These are phyloP conservation scores for Picea abies DNA, from an alignment of 83 land plant genomes.

Conservation along the genomic window DNA sequence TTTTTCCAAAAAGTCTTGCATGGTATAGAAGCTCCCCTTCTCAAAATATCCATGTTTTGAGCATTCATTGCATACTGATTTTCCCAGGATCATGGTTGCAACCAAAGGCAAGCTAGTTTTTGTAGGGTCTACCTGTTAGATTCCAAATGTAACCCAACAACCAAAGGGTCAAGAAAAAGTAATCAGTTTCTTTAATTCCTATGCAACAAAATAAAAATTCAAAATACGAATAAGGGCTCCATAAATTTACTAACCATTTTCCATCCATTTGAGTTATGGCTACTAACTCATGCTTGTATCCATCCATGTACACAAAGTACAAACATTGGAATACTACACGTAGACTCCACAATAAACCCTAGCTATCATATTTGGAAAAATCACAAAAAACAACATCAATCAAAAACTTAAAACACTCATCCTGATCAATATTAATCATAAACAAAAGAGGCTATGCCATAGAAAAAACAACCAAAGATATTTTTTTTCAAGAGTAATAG, in stretches of 20 bases:
- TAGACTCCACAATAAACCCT: neutral
- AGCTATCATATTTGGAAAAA: neutral
- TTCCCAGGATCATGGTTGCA: slow-evolving; percentile 29
- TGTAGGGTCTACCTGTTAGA: slow-evolving; percentile 23
- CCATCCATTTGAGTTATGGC: slow-evolving; percentile 40
- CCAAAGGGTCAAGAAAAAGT: neutral
- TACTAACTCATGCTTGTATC: slow-evolving; percentile 38
- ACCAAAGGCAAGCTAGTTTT: slow-evolving; percentile 40
- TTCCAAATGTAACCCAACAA: neutral
- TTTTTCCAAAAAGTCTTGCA: slow-evolving; percentile 35
- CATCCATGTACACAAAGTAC: slow-evolving; percentile 40
- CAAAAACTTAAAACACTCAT: no score
- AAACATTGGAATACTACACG: slow-evolving; percentile 31
- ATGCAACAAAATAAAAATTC: neutral
- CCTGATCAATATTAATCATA: no score
- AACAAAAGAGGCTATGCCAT: no score
- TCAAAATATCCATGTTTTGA: slow-evolving; percentile 45
- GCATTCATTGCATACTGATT: slow-evolving; percentile 31
- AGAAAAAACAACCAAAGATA: no score
- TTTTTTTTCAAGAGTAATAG: no score
- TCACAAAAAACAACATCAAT: no score
- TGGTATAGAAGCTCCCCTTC: slow-evolving; percentile 21
- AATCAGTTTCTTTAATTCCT: neutral
- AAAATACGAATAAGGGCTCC: neutral
- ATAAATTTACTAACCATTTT: slow-evolving; percentile 35